Conservation (phyloP, 2,329 filamentous ascomycete species). For the Trichoderma atroviride region DNA sequence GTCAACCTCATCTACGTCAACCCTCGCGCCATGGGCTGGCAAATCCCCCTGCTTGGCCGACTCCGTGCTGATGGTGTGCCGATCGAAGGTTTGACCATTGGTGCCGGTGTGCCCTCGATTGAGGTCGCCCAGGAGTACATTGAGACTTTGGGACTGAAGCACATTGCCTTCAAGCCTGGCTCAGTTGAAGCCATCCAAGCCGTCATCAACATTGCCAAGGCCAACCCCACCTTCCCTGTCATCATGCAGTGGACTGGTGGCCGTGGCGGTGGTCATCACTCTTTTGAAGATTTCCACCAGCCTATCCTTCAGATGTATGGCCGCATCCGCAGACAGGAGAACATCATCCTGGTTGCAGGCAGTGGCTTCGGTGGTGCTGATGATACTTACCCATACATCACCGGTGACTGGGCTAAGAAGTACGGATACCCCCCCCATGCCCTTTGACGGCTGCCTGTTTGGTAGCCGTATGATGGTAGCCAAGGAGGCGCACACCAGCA, state of each 20-base stretch:
- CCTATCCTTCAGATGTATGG: constrained; percentile 90
- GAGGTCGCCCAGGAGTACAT: constrained; percentile 95
- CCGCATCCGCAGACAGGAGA: constrained; percentile 80
- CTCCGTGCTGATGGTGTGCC: constrained; percentile 83
- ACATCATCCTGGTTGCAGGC: constrained; percentile 86
- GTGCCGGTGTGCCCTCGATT: constrained; percentile 89
- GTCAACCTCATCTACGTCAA: constrained; percentile 92
- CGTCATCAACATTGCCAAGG: constrained; percentile 89
- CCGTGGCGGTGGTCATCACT: constrained; percentile 91
- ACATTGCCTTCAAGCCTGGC: constrained; percentile 93
- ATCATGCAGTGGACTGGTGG: constrained; percentile 95
- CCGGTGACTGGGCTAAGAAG: constrained; percentile 82
- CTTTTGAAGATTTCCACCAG: constrained; percentile 92
- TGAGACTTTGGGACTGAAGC: constrained; percentile 86
- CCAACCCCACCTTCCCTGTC: constrained; percentile 91
- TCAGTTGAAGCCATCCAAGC: constrained; percentile 85
- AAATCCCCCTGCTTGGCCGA: constrained; percentile 80
- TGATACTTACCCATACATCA: constrained; percentile 90
- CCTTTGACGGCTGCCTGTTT: constrained; percentile 88
- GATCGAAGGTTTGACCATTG: constrained; percentile 89
- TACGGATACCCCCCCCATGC: constrained; percentile 92
- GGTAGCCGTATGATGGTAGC: constrained; percentile 94
- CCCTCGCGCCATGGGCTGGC: constrained; percentile 87
- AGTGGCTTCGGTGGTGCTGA: constrained; percentile 90
- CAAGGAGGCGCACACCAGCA: constrained; percentile 87